phyloP scores from a whole-genome alignment of 768 basidiomycete genomes.

The Lentinula edodes region DNA sequence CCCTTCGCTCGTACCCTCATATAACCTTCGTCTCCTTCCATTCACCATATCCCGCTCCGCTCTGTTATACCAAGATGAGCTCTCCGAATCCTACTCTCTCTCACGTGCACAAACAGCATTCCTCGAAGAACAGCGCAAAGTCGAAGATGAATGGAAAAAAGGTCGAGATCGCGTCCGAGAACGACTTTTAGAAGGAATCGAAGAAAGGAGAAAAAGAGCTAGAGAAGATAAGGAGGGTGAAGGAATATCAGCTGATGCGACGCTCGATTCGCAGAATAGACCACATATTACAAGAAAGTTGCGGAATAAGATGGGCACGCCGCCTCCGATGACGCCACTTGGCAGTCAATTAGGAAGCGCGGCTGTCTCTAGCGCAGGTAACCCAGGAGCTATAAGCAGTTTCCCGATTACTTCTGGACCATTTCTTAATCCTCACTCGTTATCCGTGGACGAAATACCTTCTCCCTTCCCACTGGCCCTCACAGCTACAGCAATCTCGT shows the following conservation, averaged over 20 bases:
- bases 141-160: conserved; percentile 78
- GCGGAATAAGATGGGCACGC: conserved; percentile 73
- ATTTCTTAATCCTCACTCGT: conserved; percentile 77
- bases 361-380: conserved; percentile 28
- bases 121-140: conserved; percentile 70
- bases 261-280: conserved; percentile 70
- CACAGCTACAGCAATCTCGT: conserved; percentile 44
- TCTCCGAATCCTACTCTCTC: conserved; percentile 64
- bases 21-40: conserved; percentile 69
- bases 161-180: conserved; percentile 74
- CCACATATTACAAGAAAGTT: conserved; percentile 81
- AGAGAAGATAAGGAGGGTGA: conserved; percentile 89
- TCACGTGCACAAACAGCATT: conserved; percentile 67
- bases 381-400: conserved; percentile 26
- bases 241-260: conserved; percentile 68
- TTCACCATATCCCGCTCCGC: conserved; percentile 74
- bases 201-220: conserved; percentile 72
- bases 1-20: conserved; percentile 61
- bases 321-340: conserved; percentile 71
- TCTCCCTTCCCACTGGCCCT: conserved; percentile 80
- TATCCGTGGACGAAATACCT: conserved; percentile 80
- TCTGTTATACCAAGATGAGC: conserved; percentile 55
- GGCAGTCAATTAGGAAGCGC: conserved; percentile 22
- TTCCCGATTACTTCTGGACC: conserved; percentile 66
- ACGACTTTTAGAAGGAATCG: conserved; percentile 76